Evolutionary conservation across 2,329 filamentous ascomycete genomes (phyloP).

Genomic region (Fusarium coffeatum): DNA sequence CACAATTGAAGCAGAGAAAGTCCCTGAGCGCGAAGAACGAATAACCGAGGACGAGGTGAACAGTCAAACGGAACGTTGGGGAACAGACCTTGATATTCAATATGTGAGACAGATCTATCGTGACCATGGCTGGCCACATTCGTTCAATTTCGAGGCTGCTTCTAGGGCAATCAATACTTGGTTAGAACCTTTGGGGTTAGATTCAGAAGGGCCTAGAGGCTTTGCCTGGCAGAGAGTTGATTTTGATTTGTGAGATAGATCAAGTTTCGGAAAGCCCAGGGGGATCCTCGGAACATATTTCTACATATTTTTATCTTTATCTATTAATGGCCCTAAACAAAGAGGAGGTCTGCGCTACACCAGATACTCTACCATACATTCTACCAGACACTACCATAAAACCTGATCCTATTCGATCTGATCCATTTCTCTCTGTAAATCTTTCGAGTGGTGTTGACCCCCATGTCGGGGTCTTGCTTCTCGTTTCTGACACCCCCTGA

Average conservation of each 20-base stretch:
- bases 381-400: too few species aligned
- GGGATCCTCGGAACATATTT: not conserved
- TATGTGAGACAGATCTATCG: constrained; percentile 19
- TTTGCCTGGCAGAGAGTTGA: not conserved
- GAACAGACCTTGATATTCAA: constrained; percentile 6
- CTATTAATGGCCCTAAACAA: too few species aligned
- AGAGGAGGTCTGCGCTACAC: too few species aligned
- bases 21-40: not conserved
- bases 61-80: not conserved
- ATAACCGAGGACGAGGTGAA: not conserved
- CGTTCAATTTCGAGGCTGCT: not conserved
- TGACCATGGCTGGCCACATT: constrained; percentile 2
- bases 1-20: not conserved
- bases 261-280: not conserved
- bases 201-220: not conserved
- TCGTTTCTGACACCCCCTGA: too few species aligned
- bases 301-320: too few species aligned
- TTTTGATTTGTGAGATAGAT: not conserved
- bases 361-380: too few species aligned
- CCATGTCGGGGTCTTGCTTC: too few species aligned
- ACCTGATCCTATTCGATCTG: too few species aligned
- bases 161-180: not conserved
- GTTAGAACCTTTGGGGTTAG: not conserved
- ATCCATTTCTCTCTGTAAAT: too few species aligned
- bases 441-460: too few species aligned